phyloP scores from a whole-genome alignment of 371 early-diverging fungal species.

The Funneliformis caledonium region DNA sequence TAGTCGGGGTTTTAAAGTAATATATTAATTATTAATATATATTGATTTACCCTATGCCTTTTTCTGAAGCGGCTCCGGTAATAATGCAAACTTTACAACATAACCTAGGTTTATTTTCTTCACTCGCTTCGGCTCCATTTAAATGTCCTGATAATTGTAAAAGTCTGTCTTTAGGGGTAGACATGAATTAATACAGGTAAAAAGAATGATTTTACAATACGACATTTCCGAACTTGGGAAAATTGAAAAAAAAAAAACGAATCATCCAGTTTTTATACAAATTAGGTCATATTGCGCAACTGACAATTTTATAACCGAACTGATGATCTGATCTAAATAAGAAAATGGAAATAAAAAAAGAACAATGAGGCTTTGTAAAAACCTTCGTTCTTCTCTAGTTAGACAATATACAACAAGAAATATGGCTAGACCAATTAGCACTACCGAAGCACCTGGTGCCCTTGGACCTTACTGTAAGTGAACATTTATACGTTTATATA shows the following conservation, averaged over 20 bases:
- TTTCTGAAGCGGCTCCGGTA: conserved; percentile 57
- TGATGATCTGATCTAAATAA: no score
- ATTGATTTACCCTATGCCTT: conserved; percentile 55
- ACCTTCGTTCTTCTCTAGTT: background rate
- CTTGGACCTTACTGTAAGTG: conserved; percentile 87
- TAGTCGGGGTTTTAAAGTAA: no score
- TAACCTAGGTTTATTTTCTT: conserved; percentile 49
- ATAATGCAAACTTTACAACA: conserved; percentile 57
- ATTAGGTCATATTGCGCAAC: background rate
- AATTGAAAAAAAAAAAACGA: background rate
- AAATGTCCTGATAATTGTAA: conserved; percentile 52
- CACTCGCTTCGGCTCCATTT: background rate
- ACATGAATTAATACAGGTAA: background rate
- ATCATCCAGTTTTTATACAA: background rate
- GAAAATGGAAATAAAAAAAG: background rate
- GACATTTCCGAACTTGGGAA: background rate
- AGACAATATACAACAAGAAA: background rate
- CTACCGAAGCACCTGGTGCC: conserved; percentile 70
- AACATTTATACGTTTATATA: conserved; percentile 11
- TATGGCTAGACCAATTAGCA: conserved; percentile 43
- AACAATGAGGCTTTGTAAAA: background rate
- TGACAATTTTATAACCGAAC: no score
- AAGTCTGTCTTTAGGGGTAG: conserved; percentile 50
- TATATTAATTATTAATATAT: background rate
- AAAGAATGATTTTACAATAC: background rate